A percentile compares a stretch with the other conserved stretches of the same genome.
phyloP scores from a whole-genome alignment of 768 basidiomycete species.

The Cytidiella melzeri region DNA sequence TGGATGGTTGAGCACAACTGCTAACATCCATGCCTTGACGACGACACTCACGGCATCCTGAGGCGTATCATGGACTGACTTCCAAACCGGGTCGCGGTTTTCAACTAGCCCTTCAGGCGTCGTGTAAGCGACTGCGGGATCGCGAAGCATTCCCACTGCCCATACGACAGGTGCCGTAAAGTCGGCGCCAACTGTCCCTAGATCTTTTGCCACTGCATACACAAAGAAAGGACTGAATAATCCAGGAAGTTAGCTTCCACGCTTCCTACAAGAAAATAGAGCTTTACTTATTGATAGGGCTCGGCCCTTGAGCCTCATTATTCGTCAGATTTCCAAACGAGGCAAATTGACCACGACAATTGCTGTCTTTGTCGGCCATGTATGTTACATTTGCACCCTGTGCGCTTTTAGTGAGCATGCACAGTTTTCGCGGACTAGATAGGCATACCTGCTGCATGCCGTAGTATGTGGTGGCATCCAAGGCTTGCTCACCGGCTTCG shows the following conservation, averaged over 20 bases:
- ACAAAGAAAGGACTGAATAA: conserved; percentile 14
- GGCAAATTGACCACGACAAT: conserved; percentile 15
- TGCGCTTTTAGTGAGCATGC: background rate
- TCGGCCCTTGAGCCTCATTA: conserved; percentile 5
- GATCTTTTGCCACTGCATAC: conserved; percentile 22
- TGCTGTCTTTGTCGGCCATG: conserved; percentile 7
- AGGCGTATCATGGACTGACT: conserved; percentile 1
- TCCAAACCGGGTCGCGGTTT: conserved; percentile 16
- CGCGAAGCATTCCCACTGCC: conserved; percentile 23
- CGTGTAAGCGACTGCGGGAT: conserved; percentile 21
- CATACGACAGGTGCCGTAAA: conserved; percentile 18
- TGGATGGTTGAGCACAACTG: background rate
- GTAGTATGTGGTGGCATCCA: conserved; percentile 16
- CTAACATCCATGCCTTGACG: background rate
- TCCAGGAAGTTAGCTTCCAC: no score
- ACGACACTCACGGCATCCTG: conserved; percentile 10
- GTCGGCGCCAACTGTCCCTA: conserved; percentile 18
- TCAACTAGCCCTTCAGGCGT: conserved; percentile 8
- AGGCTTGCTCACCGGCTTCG: conserved; percentile 12
- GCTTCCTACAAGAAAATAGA: no score
- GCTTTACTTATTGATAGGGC: conserved; percentile 14
- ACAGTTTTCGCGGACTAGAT: background rate
- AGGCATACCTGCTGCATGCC: conserved; percentile 10
- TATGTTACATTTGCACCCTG: conserved; percentile 10
- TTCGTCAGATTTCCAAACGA: conserved; percentile 13